phyloP scores from a whole-genome alignment of 441 rosid species.

The Flueggea neowawraea region DNA sequence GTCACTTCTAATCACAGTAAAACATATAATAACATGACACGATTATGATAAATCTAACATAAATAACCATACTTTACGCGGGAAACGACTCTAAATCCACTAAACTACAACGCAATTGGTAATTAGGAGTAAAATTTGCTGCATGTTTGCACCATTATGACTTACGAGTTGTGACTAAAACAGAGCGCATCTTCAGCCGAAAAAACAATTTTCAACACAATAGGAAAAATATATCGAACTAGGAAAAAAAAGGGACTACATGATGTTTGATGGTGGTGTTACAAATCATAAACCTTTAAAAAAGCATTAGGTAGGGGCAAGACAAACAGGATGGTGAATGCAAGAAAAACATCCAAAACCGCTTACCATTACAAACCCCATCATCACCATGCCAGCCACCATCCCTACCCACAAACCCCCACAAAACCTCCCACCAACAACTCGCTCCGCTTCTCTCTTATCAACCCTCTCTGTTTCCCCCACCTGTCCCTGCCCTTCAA shows the following conservation, averaged over 20 bases:
- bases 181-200: too few relatives aligned
- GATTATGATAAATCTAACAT: too few relatives aligned
- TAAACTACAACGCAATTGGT: too few relatives aligned
- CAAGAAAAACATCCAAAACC: constrained; percentile 20
- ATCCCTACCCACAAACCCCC: constrained; percentile 26
- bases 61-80: too few relatives aligned
- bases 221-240: too few relatives aligned
- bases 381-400: constrained; percentile 28
- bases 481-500: not conserved
- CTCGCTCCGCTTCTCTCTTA: constrained; percentile 2
- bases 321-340: not conserved
- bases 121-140: too few relatives aligned
- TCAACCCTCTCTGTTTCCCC: not conserved
- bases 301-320: constrained; percentile 31
- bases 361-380: constrained; percentile 23
- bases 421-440: constrained; percentile 10
- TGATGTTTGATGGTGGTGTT: not conserved
- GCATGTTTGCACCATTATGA: too few relatives aligned
- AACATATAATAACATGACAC: too few relatives aligned
- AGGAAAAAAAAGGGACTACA: not conserved
- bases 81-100: too few relatives aligned
- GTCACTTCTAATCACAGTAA: too few relatives aligned
- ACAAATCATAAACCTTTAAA: not conserved
- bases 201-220: too few relatives aligned
- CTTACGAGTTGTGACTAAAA: too few relatives aligned